Percentiles rank a stretch among this genome's conserved stretches.
Conservation (phyloP, 2,329 filamentous ascomycete species). For the Aspergillus felis region DNA sequence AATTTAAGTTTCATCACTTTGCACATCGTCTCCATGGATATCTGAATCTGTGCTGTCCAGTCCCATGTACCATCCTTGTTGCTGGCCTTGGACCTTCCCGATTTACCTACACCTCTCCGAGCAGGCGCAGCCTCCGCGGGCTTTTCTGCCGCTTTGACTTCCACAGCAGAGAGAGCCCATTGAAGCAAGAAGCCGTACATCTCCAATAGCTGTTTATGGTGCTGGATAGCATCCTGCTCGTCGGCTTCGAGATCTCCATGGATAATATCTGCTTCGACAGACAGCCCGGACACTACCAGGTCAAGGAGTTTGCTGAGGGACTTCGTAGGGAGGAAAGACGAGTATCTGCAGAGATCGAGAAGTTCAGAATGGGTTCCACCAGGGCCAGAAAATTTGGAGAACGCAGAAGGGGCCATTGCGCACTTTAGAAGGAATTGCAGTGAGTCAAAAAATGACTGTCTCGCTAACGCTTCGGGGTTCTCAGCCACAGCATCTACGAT, state of each 20-base stretch:
- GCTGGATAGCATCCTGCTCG: constrained; percentile 78
- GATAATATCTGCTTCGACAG: constrained; percentile 78
- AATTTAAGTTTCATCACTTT: constrained; percentile 93
- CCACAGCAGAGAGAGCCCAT: constrained; percentile 92
- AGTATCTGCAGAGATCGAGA: constrained; percentile 68
- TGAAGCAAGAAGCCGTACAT: constrained; percentile 91
- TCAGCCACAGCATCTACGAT: constrained; percentile 91
- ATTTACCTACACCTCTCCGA: constrained; percentile 70
- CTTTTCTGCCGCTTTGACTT: constrained; percentile 90
- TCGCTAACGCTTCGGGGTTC: constrained; percentile 81
- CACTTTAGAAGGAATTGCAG: constrained; percentile 96
- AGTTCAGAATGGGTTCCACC: constrained; percentile 58
- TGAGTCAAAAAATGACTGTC: constrained; percentile 79
- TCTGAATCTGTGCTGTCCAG: constrained; percentile 79
- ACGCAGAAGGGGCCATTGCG: constrained; percentile 54
- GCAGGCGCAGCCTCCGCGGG: constrained; percentile 67
- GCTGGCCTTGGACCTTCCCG: constrained; percentile 64
- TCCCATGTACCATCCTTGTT: constrained; percentile 80
- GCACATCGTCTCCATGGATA: constrained; percentile 88
- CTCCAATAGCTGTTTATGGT: constrained; percentile 89
- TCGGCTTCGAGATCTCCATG: constrained; percentile 85
- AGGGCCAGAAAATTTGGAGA: constrained; percentile 28
- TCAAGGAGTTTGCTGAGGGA: constrained; percentile 91
- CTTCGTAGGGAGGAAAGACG: constrained; percentile 72
- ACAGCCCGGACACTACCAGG: constrained; percentile 78